Conservation (phyloP, 768 basidiomycete species). For the Termitomyces sp. region DNA sequence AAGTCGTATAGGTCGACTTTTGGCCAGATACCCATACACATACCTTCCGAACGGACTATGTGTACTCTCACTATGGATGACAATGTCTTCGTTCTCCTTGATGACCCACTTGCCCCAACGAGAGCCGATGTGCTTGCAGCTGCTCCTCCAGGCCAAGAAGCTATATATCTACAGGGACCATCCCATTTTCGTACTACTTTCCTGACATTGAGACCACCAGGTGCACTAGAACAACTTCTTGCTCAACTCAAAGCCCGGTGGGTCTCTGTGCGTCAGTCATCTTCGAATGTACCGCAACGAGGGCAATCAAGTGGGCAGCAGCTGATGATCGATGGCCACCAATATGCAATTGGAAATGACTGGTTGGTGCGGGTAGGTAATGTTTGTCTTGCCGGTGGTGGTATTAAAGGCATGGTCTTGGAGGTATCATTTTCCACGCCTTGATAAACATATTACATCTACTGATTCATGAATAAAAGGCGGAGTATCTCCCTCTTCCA, state of each 20-base stretch:
- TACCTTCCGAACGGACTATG: slow-evolving; percentile 66
- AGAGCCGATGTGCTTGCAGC: slow-evolving; percentile 57
- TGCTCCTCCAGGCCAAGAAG: slow-evolving; percentile 42
- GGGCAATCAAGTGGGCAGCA: slow-evolving; percentile 56
- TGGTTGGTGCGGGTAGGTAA: slow-evolving; percentile 82
- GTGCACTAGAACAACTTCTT: slow-evolving; percentile 73
- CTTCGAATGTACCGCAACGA: slow-evolving; percentile 36
- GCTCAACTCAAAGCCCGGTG: slow-evolving; percentile 74
- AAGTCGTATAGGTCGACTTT: slow-evolving; percentile 77
- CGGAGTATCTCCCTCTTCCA: slow-evolving; percentile 80
- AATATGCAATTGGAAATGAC: slow-evolving; percentile 77
- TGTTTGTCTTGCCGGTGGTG: slow-evolving; percentile 72
- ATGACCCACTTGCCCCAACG: slow-evolving; percentile 72
- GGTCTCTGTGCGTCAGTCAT: slow-evolving; percentile 63
- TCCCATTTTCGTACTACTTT: slow-evolving; percentile 79
- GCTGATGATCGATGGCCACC: slow-evolving; percentile 67
- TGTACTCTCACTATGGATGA: slow-evolving; percentile 77
- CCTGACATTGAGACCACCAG: slow-evolving; percentile 71
- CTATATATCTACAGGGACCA: slow-evolving; percentile 43
- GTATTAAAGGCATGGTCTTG: slow-evolving; percentile 79
- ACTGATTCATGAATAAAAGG: slow-evolving; percentile 39
- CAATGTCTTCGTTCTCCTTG: slow-evolving; percentile 76
- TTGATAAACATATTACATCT: slow-evolving; percentile 5
- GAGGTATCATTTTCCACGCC: slow-evolving; percentile 47
- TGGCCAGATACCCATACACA: slow-evolving; percentile 49